Evolutionary conservation across 2,329 filamentous ascomycete species (phyloP), one percentile per base, ranked within the genome.

Genomic region (Daldinia sp.): DNA sequence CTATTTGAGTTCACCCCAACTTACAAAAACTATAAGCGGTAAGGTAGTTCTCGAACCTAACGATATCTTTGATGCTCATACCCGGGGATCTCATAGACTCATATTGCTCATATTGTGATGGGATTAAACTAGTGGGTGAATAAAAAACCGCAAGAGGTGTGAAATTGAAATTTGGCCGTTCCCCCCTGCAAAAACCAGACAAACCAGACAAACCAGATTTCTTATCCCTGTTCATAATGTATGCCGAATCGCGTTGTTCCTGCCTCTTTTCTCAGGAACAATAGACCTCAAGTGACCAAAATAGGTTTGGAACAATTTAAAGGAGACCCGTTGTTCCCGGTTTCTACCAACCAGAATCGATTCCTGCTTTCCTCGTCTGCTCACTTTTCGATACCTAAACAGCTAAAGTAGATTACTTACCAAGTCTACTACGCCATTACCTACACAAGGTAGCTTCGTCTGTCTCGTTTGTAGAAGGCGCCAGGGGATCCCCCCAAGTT

Each of bases 271-370:
- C 46, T 53, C 67, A 72, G 69, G 69, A 70, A 72, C 67, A 68
- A 53, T 62, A 57, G 61, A 66, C 59, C 44, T 66, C 65, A 60
- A 68, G 28, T 42, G 51, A 60, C 69, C 67, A 63, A 60, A 72
- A 64, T 67, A 65, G 62, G 67, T 62, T 72, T 68, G 69, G 69
- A 28, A 65, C 44, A 72, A 70, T 70, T 68, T 72, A 63, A 63
- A 33, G 44, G 61, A 26, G 69, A 51, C 61, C 69, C 69, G 69
- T 63, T 58, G 61, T 64, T 70, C 62, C 60, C 55, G 55, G 54
- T 42, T 54, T 42, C 26, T 56, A 15, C 69, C 67, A 72, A 70
- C 69, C 67, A 72, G 55, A 59, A 33, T 35, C 28, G 39, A 46
- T 41, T 50, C 60, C 58, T 67, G 28, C 48, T 54, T 56, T 56